These are phyloP conservation scores for Boletales sp. DNA, from an alignment of 768 basidiomycete species.

Conservation along the genomic window DNA sequence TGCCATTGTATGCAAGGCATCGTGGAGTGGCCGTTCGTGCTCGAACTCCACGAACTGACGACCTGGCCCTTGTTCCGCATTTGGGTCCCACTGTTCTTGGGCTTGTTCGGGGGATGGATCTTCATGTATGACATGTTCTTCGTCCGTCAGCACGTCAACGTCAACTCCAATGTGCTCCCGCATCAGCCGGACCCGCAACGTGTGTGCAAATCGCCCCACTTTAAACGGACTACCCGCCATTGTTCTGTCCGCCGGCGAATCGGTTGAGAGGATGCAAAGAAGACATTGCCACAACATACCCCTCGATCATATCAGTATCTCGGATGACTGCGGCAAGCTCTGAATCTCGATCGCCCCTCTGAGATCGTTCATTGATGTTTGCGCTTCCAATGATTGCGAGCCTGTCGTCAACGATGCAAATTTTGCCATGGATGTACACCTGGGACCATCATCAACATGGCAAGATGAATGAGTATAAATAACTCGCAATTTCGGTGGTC, in stretches of 20 bases:
- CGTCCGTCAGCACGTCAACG: constrained; percentile 82
- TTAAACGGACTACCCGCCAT: constrained; percentile 95
- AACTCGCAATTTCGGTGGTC: constrained; percentile 78
- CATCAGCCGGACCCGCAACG: constrained; percentile 91
- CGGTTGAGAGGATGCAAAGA: neutral
- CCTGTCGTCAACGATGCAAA: constrained; percentile 90
- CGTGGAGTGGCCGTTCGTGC: constrained; percentile 30
- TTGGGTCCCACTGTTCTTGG: constrained; percentile 70
- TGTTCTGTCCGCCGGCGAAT: constrained; percentile 43
- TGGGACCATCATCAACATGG: constrained; percentile 26
- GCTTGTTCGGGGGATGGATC: constrained; percentile 43
- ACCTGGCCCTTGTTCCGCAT: constrained; percentile 55
- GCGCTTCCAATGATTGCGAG: constrained; percentile 93
- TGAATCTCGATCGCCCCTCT: constrained; percentile 94
- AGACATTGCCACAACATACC: constrained; percentile 44
- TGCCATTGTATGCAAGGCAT: constrained; percentile 33
- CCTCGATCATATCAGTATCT: constrained; percentile 96
- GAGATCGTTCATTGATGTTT: constrained; percentile 96
- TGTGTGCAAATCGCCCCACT: constrained; percentile 97
- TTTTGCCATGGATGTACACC: constrained; percentile 79
- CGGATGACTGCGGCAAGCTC: constrained; percentile 90
- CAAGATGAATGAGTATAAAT: neutral
- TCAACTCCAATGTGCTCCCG: constrained; percentile 94
- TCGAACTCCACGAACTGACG: constrained; percentile 42
- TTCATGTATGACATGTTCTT: constrained; percentile 57